phyloP scores from a whole-genome alignment of 495 filamentous ascomycete genomes.

The Penicillium nucicola region DNA sequence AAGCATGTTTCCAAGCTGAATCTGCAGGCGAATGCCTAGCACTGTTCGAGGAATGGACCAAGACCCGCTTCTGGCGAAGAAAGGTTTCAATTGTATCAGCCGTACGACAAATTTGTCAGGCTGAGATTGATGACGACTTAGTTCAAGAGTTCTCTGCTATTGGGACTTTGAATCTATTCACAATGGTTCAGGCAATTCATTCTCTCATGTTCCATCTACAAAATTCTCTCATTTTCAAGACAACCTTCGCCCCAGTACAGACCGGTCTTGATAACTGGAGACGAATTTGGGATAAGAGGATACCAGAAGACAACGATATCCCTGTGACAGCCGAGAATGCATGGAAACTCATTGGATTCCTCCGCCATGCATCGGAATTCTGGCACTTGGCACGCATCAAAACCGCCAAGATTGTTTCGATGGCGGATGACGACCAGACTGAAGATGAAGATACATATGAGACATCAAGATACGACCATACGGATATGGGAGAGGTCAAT shows the following conservation, averaged over 20 bases:
- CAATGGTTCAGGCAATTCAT: conserved; percentile 25
- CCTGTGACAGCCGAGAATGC: conserved; percentile 15
- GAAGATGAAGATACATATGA: not conserved
- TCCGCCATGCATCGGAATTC: conserved; percentile 24
- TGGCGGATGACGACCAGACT: not conserved
- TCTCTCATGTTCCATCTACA: conserved; percentile 28
- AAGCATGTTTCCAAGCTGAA: conserved; percentile 23
- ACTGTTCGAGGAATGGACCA: conserved; percentile 12
- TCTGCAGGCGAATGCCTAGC: conserved; percentile 15
- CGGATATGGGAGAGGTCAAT: conserved; percentile 31
- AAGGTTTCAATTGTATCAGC: conserved; percentile 19
- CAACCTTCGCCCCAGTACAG: conserved; percentile 22
- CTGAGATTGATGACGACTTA: conserved; percentile 7
- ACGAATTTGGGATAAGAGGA: conserved; percentile 21
- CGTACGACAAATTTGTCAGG: conserved; percentile 20
- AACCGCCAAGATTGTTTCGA: conserved; percentile 12
- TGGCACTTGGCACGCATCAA: conserved; percentile 30
- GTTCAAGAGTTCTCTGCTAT: conserved; percentile 15
- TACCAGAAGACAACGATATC: conserved; percentile 20
- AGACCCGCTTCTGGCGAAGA: conserved; percentile 15
- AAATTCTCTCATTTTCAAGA: conserved; percentile 28
- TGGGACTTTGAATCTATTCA: conserved; percentile 27
- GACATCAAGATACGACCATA: conserved; percentile 22
- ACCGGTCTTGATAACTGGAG: conserved; percentile 28
- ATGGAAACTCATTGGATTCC: conserved; percentile 30